A percentile compares a stretch with the other conserved stretches of the same genome.
phyloP scores from a whole-genome alignment of 805 yeast species.

The Kuraishia piskuri region DNA sequence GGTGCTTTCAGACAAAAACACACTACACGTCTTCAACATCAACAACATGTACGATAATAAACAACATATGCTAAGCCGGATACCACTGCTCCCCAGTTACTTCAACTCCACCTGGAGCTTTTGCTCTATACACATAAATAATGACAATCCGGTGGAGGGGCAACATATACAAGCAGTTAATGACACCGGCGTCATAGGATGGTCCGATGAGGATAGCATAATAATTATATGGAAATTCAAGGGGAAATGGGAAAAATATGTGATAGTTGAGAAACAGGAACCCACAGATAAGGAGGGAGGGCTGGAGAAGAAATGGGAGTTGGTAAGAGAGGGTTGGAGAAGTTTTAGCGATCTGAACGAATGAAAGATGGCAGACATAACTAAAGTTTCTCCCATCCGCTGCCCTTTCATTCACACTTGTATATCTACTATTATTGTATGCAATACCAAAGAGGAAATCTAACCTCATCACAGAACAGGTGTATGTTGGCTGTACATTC shows the following conservation, averaged over 20 bases:
- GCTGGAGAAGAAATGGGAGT: slow-evolving; percentile 35
- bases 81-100: slow-evolving; percentile 60
- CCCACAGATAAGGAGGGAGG: slow-evolving; percentile 6
- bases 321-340: slow-evolving; percentile 69
- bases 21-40: slow-evolving; percentile 73
- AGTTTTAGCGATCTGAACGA: slow-evolving; percentile 32
- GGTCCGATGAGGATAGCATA: slow-evolving; percentile 70
- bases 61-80: slow-evolving; percentile 54
- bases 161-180: slow-evolving; percentile 13
- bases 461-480: not conserved
- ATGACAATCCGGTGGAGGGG: slow-evolving; percentile 9
- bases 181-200: slow-evolving; percentile 48
- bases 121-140: slow-evolving; percentile 54
- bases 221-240: slow-evolving; percentile 67
- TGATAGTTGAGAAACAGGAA: slow-evolving; percentile 44
- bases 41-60: slow-evolving; percentile 28
- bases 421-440: not conserved
- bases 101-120: slow-evolving; percentile 86
- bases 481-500: too few species aligned
- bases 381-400: not conserved
- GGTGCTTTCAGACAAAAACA: slow-evolving; percentile 80
- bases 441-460: not conserved
- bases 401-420: not conserved
- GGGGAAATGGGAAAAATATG: slow-evolving; percentile 83
- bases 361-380: not conserved